phyloP scores from a whole-genome alignment of 331 rosid species.

The Quercus tomentella region DNA sequence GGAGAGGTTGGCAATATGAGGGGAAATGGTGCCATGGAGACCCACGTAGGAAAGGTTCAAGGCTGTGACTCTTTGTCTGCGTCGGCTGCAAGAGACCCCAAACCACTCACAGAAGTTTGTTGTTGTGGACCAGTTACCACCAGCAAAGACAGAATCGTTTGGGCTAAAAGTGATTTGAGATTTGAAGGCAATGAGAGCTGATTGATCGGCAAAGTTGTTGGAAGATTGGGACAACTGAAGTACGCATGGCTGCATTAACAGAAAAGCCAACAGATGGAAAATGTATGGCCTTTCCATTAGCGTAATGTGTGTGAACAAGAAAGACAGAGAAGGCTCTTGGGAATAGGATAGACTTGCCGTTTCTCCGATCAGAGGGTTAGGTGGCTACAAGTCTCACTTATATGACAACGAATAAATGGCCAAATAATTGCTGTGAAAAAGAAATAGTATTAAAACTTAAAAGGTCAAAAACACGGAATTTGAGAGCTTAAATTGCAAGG shows the following conservation, averaged over 20 bases:
- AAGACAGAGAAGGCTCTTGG: too few species aligned
- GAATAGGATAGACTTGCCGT: too few species aligned
- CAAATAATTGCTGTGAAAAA: too few species aligned
- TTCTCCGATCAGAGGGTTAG: too few species aligned
- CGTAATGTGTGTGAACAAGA: not conserved
- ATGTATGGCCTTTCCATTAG: too few species aligned
- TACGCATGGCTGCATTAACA: not conserved
- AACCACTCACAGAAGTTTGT: not conserved
- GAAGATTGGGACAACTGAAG: not conserved
- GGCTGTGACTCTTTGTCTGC: not conserved
- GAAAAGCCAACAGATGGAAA: not conserved
- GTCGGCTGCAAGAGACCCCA: not conserved
- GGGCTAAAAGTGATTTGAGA: not conserved
- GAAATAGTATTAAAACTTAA: too few species aligned
- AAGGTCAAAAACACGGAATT: too few species aligned
- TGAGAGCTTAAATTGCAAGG: too few species aligned
- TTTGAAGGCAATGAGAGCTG: not conserved
- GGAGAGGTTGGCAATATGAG: slow-evolving; percentile 4
- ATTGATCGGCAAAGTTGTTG: not conserved
- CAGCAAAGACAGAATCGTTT: not conserved
- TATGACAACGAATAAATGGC: too few species aligned
- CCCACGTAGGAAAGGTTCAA: not conserved
- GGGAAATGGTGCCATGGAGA: slow-evolving; percentile 4
- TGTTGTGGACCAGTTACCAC: slow-evolving; percentile 4
- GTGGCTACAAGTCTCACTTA: too few species aligned